Percentiles rank a stretch among this genome's conserved stretches.
phyloP scores from a whole-genome alignment of 306 rosid species.

The Cucurbita pepo region DNA sequence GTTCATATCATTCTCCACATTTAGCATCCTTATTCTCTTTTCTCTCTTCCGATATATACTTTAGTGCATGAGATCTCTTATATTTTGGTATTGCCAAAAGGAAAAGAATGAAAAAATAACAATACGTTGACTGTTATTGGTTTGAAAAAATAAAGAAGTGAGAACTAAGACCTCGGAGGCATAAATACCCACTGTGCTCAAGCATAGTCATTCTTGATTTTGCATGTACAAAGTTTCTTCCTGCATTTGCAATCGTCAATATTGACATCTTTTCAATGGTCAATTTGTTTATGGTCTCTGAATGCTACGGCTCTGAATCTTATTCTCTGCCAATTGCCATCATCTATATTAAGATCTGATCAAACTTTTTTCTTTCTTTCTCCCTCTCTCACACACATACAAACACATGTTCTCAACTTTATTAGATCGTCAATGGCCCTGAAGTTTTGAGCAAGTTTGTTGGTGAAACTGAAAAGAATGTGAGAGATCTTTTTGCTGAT shows the following conservation, averaged over 20 bases:
- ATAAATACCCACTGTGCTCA: background rate
- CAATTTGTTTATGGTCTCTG: background rate
- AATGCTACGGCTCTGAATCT: background rate
- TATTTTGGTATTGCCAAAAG: background rate
- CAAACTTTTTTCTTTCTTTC: background rate
- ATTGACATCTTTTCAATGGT: background rate
- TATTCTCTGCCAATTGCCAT: background rate
- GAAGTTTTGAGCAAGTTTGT: constrained; percentile 93
- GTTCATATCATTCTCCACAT: background rate
- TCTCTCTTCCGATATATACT: background rate
- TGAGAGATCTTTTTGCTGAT: constrained; percentile 97
- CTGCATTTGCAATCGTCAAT: background rate
- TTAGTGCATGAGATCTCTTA: background rate
- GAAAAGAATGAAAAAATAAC: background rate
- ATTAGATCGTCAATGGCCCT: constrained; percentile 91
- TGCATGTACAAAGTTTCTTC: background rate
- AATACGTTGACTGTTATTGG: background rate
- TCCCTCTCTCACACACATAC: background rate
- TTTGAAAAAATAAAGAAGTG: background rate
- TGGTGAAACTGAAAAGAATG: constrained; percentile 98
- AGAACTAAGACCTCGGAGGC: background rate
- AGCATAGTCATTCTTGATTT: background rate
- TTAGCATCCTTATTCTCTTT: background rate
- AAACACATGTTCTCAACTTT: background rate
- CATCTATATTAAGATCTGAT: background rate